Evolutionary conservation across 352 stramenopile species (phyloP).

Genomic region (Globisporangium iwayamae): DNA sequence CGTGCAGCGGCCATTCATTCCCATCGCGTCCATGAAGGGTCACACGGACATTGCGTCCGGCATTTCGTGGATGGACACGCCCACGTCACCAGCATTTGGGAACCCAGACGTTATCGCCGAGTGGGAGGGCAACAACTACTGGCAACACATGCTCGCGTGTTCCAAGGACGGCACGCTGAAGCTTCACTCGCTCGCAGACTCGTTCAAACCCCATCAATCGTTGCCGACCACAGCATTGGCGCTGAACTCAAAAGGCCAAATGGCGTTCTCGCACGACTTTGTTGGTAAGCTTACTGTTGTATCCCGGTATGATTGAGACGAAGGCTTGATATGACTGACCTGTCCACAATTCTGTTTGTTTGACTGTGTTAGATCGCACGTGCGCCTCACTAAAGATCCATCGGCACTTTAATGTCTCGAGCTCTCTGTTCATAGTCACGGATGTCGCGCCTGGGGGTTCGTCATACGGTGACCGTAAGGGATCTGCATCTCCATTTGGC

Average conservation of each 20-base stretch:
- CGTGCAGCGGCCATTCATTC: conserved; percentile 79
- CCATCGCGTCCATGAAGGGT: conserved; percentile 81
- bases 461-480: conserved; percentile 20
- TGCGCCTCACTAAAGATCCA: conserved; percentile 84
- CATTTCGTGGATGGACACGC: conserved; percentile 85
- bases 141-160: conserved; percentile 87
- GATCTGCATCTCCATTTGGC: conserved; percentile 10
- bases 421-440: conserved; percentile 67
- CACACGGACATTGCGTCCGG: conserved; percentile 80
- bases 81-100: conserved; percentile 30
- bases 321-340: neutral
- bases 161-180: conserved; percentile 87
- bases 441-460: conserved; percentile 5
- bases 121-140: conserved; percentile 74
- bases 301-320: neutral
- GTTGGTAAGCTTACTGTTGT: conserved; percentile 46
- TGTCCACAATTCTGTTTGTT: neutral
- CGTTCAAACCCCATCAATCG: conserved; percentile 80
- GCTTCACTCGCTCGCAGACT: conserved; percentile 80
- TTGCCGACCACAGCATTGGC: conserved; percentile 68
- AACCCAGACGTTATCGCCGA: conserved; percentile 27
- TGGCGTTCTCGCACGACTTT: conserved; percentile 81
- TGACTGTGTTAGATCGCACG: conserved; percentile 51
- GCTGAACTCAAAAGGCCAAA: conserved; percentile 75
- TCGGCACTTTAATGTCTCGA: conserved; percentile 52